Base-by-base conservation (phyloP, 768 basidiomycete genomes). In the Lanmaoa pseudosensibilis region DNA sequence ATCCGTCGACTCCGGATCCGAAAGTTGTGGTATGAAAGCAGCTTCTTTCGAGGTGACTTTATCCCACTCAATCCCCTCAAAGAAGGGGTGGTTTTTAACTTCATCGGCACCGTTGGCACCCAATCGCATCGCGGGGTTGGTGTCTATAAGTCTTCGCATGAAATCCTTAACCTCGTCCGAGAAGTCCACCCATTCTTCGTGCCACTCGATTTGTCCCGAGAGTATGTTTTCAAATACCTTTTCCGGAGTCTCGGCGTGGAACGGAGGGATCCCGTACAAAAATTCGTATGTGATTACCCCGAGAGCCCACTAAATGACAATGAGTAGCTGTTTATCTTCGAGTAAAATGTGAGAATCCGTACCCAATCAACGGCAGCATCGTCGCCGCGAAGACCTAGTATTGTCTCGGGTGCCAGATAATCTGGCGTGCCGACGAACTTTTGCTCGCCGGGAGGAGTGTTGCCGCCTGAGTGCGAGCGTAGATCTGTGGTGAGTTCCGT, bases 271-370 rank as follows among this genome's bases (percentile, higher is more conserved):
- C 4, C 97, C 95, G 62, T 94, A 98, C 36, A 98, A 74, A 74
- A 99, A 98, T 77, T 99, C 97, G 70, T 99, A 98, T 32, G 93
- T 92, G 69, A 99, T 95, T 41, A 98, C 94, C 56, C 97, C 97
- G 30, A 99, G 81, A 12, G 97, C 96, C 97, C 97, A 99, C 97
- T 97, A 70, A 49, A 60, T 58, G 61, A 46, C 49, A 25, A 55
- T 65, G 25, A 68, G 64, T 41, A 21, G 53, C 21, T 54, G 30
- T 52, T 33, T 18, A 16, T 46, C 46, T 50, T 54, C 59, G 16
- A 49, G 36, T 27, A 47, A 39, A 59, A 60, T 43, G 32, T 57
- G 32, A 63, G 39, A 34, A 77, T 38, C 36, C 88, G 37, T 60
- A 96, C 94, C 94, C 97, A 99, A 75, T 99, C 97, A 62, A 99